phyloP scores from a whole-genome alignment of 2,329 filamentous ascomycete genomes.

The Colletotrichum gloeosporioides region DNA sequence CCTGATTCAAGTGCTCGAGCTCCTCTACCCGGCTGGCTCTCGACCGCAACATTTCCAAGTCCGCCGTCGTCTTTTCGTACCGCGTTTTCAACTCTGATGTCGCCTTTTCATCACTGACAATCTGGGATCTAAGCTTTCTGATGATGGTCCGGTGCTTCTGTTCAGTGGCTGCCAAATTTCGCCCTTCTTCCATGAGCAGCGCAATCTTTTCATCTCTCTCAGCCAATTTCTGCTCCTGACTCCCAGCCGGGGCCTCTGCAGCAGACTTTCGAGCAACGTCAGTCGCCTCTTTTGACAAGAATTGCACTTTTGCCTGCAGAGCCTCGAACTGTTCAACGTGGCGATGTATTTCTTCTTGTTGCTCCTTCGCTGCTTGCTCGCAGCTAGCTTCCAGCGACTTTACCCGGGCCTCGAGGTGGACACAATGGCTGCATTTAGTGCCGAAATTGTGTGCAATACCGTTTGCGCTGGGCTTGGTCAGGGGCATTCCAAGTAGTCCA shows the following conservation, averaged over 20 bases:
- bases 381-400: not conserved
- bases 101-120: conserved; percentile 70
- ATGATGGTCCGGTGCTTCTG: conserved; percentile 83
- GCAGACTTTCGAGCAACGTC: conserved; percentile 76
- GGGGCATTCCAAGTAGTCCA: not conserved
- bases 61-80: conserved; percentile 62
- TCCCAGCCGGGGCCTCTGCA: conserved; percentile 66
- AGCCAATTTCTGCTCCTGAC: conserved; percentile 77
- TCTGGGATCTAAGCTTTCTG: conserved; percentile 76
- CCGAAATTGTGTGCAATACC: not conserved
- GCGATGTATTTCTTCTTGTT: conserved; percentile 77
- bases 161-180: conserved; percentile 84
- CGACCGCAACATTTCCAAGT: conserved; percentile 51
- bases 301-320: conserved; percentile 88
- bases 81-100: conserved; percentile 63
- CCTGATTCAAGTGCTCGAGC: conserved; percentile 55
- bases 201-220: conserved; percentile 93
- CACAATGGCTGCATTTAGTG: conserved; percentile 10
- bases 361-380: not conserved
- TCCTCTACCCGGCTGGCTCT: conserved; percentile 56
- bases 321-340: conserved; percentile 92
- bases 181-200: conserved; percentile 88
- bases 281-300: conserved; percentile 80
- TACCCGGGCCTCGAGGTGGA: not conserved
- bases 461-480: not conserved